Base-by-base conservation (phyloP, 108 stramenopile species). In the Cyclotella kingstonii region DNA sequence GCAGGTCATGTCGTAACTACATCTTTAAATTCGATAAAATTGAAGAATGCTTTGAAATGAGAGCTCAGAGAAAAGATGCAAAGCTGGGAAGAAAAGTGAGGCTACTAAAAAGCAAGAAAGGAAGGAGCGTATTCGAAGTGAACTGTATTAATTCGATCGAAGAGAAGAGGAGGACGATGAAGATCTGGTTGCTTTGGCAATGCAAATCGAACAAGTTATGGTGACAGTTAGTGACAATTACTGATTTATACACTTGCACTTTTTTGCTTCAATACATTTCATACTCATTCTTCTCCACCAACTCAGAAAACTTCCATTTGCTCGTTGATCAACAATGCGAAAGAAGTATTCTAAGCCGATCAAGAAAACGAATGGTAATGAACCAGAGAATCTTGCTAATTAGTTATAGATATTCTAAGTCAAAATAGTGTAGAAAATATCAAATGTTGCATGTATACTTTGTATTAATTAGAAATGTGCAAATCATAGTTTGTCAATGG, bases 81-180 rank as follows among this genome's bases (percentile, higher is more conserved):
- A 7, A 35, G 47, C 8, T 63, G 76, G 1, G 70, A 49, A 9
- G 70, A 63, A 11, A 51, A 36, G 28, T 66, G 76, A 77, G 45
- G 25, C 54, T 17, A 23, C 43, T 18, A 31, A 35, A 14, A 71
- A 66, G 76, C 15, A 23, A 27, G 19, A 41, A 40, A 70, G 72
- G 44, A 40, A 17, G 36, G 29, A 54, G 25, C 39, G 57, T 2
- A 30, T 77, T 27, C 45, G 41, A 9, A 56, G 58, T 4, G 54
- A 64, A 39, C 40, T 35, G 3, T n/a, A 4, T 39, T 59, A 46
- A 7, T 19, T 72, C 38, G 58, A 61, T 22, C 29, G 35, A 26
- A 57, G 56, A 38, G 76, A 73, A 36, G 76, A 77, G 42, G 71
- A 73, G 38, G 76, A 77, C 6, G 76, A 77, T 28, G 76, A 77